Base-by-base conservation (phyloP, 202 grass and related monocot species). In the Cymbopogon flexuosus region DNA sequence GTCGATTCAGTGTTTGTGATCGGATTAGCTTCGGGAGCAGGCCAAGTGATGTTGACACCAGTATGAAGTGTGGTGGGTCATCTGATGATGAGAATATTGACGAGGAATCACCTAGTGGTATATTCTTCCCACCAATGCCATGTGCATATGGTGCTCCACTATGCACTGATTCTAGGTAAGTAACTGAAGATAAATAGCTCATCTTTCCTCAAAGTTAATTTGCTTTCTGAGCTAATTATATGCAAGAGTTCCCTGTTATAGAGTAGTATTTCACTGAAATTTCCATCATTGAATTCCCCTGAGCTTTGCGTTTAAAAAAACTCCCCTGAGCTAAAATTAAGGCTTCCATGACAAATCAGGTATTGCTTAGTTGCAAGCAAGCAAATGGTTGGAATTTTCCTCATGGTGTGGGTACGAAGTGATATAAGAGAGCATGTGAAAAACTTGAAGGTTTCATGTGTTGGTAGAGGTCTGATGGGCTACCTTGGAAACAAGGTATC, bases 401-500 rank as follows among this genome's bases (percentile, higher is more conserved):
- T 97, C 15, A 97, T 86, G 89, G 87, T 97, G 46, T 97, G 94
- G 94, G 91, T 94, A 46, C 84, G 94, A 31, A 92, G 34, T 81
- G 91, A 97, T 69, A 94, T 97, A 72, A 92, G 91, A 71, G 83
- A 88, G 19, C 74, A 90, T 87, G 91, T 97, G 62, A 92, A 91
- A 58, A 97, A 94, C 83, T 76, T 97, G 81, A 97, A 94, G 86
- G 94, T 97, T 46, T 97, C 94, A 43, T 97, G 94, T 65, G 94
- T 97, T 76, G 94, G 94, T 6, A 93, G 94, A 77, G 94, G 94
- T 41, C 84, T 97, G 64, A 97, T 97, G 94, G 94, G 94, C 61
- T 97, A 97, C 85, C 94, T 97, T 46, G 94, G 94, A 82, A 97
- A 97, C 76, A 97, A 97, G 94, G 94, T 94, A 92, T 3, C 14